These are phyloP conservation scores for Tylopilus plumbeoviolaceoides DNA, from an alignment of 768 basidiomycete genomes.

Conservation along the genomic window DNA sequence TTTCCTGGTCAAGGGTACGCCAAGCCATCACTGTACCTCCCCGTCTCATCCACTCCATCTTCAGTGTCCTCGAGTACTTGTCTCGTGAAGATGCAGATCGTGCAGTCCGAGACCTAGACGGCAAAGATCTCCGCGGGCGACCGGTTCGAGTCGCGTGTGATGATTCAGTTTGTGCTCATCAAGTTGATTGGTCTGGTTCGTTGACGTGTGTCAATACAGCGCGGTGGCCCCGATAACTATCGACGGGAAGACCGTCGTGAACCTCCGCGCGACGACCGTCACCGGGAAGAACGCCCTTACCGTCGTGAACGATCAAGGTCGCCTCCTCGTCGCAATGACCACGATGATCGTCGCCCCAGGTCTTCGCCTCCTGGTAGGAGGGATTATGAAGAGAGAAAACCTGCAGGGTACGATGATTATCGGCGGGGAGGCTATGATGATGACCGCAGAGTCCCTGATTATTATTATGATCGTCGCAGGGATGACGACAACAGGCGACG, in stretches of 20 bases:
- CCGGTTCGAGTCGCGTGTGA: conserved; percentile 69
- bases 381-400: conserved; percentile 80
- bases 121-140: conserved; percentile 82
- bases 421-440: conserved; percentile 77
- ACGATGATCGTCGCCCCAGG: conserved; percentile 78
- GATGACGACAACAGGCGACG: conserved; percentile 59
- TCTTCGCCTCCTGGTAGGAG: conserved; percentile 72
- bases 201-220: conserved; percentile 35
- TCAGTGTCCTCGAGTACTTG: conserved; percentile 86
- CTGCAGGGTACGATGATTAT: conserved; percentile 91
- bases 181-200: background rate
- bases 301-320: conserved; percentile 85
- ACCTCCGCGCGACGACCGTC: conserved; percentile 49
- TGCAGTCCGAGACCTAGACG: conserved; percentile 84
- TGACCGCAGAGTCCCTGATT: conserved; percentile 80
- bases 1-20: conserved; percentile 81
- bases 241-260: conserved; percentile 71
- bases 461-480: conserved; percentile 85
- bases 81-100: conserved; percentile 88
- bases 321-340: conserved; percentile 66
- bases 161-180: conserved; percentile 46
- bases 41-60: conserved; percentile 3
- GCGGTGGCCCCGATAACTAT: conserved; percentile 67
- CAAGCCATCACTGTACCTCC: background rate
- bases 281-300: conserved; percentile 54